These are phyloP conservation scores for Prunus dulcis DNA, from an alignment of 306 rosid genomes.

Conservation along the genomic window DNA sequence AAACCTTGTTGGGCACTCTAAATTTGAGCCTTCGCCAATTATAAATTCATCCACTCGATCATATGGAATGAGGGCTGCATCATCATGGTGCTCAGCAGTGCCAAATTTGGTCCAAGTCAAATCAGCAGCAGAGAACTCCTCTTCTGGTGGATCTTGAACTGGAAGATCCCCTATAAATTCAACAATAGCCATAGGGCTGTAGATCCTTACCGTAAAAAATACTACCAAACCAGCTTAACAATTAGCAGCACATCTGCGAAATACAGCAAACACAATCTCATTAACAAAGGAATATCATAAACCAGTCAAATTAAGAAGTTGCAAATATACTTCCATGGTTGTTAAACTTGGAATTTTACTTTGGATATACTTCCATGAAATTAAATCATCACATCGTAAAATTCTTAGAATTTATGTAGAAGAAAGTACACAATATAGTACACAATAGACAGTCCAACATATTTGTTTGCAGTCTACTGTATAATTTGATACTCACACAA, in stretches of 20 bases:
- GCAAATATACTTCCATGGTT: not conserved
- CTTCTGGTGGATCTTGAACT: constrained; percentile 81
- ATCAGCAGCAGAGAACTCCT: constrained; percentile 74
- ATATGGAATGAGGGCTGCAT: constrained; percentile 84
- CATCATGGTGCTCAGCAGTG: constrained; percentile 67
- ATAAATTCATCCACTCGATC: constrained; percentile 86
- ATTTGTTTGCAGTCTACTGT: not conserved
- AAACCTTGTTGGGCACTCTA: constrained; percentile 81
- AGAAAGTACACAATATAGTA: not conserved
- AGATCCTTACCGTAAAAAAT: not conserved
- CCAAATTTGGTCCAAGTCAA: constrained; percentile 90
- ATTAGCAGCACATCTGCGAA: constrained; percentile 12
- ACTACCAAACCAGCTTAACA: not conserved
- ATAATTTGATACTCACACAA: not conserved
- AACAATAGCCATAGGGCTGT: constrained; percentile 52
- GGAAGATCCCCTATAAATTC: constrained; percentile 65
- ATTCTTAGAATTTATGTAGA: not conserved
- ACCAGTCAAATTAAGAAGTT: not conserved
- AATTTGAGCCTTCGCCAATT: constrained; percentile 78
- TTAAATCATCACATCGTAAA: not conserved
- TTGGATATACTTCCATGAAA: not conserved
- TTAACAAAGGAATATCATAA: not conserved
- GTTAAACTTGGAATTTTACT: constrained; percentile 1
- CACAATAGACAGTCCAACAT: not conserved
- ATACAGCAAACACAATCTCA: not conserved